Percentiles rank a stretch among this genome's conserved stretches.
These are phyloP conservation scores for Pythium chondricola DNA, from an alignment of 352 stramenopile species.

Conservation along the genomic window DNA sequence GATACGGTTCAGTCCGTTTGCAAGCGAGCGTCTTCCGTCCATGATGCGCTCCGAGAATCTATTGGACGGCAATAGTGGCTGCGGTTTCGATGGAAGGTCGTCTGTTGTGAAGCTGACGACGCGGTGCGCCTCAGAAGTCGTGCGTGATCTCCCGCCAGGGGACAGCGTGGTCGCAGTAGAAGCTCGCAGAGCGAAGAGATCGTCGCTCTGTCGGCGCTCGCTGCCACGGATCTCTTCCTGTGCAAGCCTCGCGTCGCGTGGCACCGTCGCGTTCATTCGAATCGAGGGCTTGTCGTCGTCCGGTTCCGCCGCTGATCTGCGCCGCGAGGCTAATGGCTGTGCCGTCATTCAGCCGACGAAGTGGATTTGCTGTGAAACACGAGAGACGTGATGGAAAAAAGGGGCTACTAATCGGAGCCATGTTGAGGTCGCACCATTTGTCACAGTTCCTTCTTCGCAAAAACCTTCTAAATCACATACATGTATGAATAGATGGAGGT, in stretches of 20 bases:
- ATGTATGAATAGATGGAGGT: neutral
- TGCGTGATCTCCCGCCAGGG: slow-evolving; percentile 19
- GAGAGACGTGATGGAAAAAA: neutral
- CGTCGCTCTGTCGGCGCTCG: slow-evolving; percentile 16
- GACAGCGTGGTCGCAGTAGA: slow-evolving; percentile 45
- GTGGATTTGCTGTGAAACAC: slow-evolving; percentile 9
- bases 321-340: neutral
- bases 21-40: slow-evolving; percentile 33
- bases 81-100: slow-evolving; percentile 45
- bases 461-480: neutral
- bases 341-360: slow-evolving; percentile 2
- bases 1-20: slow-evolving; percentile 52
- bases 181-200: slow-evolving; percentile 19
- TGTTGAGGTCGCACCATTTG: slow-evolving; percentile 2
- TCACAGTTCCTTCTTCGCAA: neutral
- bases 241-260: slow-evolving; percentile 20
- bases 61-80: slow-evolving; percentile 38
- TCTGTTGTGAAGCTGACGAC: slow-evolving; percentile 76
- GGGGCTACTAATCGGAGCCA: slow-evolving; percentile 8
- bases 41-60: slow-evolving; percentile 18
- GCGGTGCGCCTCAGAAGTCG: slow-evolving; percentile 10
- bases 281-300: neutral
- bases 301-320: no score
- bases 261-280: slow-evolving; percentile 9
- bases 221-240: slow-evolving; percentile 5